A percentile compares a stretch with the other conserved stretches of the same genome.
phyloP scores from a whole-genome alignment of 1,284 basidiomycete genomes.

The Stygiomarasmius scandens region DNA sequence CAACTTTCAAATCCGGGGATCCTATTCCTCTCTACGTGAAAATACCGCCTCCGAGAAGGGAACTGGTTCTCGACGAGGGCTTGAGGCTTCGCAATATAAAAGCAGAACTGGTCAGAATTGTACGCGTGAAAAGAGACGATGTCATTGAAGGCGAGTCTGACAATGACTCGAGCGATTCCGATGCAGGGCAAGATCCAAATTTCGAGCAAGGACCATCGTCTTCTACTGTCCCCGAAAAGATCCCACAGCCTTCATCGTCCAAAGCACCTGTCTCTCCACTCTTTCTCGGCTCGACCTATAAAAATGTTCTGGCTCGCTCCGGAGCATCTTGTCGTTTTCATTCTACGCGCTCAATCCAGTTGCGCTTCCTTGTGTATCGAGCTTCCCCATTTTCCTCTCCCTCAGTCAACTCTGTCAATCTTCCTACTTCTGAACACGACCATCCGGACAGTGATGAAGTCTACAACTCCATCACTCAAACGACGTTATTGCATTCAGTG shows the following conservation, averaged over 20 bases:
- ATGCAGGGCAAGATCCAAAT: constrained; percentile 23
- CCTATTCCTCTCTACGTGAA: constrained; percentile 77
- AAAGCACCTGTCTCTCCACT: constrained; percentile 44
- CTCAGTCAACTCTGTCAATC: constrained; percentile 42
- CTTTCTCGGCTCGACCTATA: constrained; percentile 43
- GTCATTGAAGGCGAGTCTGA: constrained; percentile 38
- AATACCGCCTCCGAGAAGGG: constrained; percentile 66
- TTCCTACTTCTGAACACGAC: constrained; percentile 45
- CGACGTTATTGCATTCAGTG: constrained; percentile 71
- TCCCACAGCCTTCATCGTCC: constrained; percentile 33
- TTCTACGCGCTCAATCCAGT: constrained; percentile 61
- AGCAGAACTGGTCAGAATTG: constrained; percentile 67
- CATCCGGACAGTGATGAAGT: constrained; percentile 59
- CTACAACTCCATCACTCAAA: constrained; percentile 74
- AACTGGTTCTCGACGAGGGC: constrained; percentile 66
- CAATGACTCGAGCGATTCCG: constrained; percentile 19
- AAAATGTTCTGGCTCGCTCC: constrained; percentile 65
- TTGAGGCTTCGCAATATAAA: constrained; percentile 74
- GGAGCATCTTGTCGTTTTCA: constrained; percentile 82
- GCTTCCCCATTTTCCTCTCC: constrained; percentile 55
- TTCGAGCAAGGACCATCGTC: constrained; percentile 29
- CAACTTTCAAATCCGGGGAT: constrained; percentile 68
- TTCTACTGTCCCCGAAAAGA: constrained; percentile 29
- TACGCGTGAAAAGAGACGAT: constrained; percentile 51
- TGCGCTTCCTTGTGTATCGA: constrained; percentile 74